Evolutionary conservation across 2,329 filamentous ascomycete species (phyloP).

Genomic region (Ceratocystis huliohia): DNA sequence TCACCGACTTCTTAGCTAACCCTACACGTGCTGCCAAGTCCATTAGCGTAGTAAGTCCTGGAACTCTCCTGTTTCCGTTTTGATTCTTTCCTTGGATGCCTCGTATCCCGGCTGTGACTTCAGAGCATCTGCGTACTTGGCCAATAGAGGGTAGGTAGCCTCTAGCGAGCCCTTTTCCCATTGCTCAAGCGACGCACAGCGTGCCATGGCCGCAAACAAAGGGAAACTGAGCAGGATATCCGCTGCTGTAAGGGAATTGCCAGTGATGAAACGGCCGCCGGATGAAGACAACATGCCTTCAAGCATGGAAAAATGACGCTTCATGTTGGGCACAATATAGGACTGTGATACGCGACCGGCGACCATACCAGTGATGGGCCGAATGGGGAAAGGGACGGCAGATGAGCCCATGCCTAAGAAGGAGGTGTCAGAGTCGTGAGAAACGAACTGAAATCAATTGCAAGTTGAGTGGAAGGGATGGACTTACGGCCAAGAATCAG

Average conservation of each 20-base stretch:
- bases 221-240: slow-evolving; percentile 44
- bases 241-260: slow-evolving; percentile 37
- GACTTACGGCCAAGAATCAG: slow-evolving; percentile 44
- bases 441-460: too few species aligned
- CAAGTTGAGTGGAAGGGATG: background rate
- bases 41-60: slow-evolving; percentile 18
- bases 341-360: slow-evolving; percentile 31
- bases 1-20: background rate
- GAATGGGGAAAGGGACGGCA: slow-evolving; percentile 40
- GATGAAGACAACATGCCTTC: slow-evolving; percentile 38
- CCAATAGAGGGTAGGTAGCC: slow-evolving; percentile 16
- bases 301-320: slow-evolving; percentile 37
- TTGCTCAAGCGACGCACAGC: slow-evolving; percentile 6
- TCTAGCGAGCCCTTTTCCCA: slow-evolving; percentile 19
- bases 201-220: slow-evolving; percentile 32
- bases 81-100: slow-evolving; percentile 37
- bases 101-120: slow-evolving; percentile 35
- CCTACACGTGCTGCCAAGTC: background rate
- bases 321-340: slow-evolving; percentile 37
- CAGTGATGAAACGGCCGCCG: slow-evolving; percentile 37
- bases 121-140: slow-evolving; percentile 11
- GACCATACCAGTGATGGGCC: slow-evolving; percentile 38
- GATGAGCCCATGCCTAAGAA: slow-evolving; percentile 33
- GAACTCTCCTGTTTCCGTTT: slow-evolving; percentile 36
- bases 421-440: background rate